phyloP scores from a whole-genome alignment of 2,329 filamentous ascomycete genomes.

The Geosmithia morbida region DNA sequence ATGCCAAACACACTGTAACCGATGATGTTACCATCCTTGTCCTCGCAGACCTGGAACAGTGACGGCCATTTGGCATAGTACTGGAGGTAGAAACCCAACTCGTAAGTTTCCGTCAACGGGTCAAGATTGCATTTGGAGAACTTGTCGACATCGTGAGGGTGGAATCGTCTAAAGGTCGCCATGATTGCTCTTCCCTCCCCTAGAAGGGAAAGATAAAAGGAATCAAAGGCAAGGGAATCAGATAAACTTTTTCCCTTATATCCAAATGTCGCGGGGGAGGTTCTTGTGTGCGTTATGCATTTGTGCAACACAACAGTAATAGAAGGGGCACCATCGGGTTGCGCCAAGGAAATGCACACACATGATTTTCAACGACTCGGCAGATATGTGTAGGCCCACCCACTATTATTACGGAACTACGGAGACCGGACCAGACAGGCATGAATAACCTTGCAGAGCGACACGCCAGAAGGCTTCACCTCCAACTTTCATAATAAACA shows the following conservation, averaged over 20 bases:
- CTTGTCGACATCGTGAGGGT: constrained; percentile 68
- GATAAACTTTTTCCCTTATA: not conserved
- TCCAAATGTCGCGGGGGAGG: not conserved
- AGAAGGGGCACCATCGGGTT: not conserved
- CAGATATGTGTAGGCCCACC: not conserved
- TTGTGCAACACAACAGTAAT: not conserved
- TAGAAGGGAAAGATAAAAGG: not conserved
- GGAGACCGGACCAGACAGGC: not conserved
- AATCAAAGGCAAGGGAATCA: not conserved
- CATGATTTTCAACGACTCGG: not conserved
- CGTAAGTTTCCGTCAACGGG: constrained; percentile 94
- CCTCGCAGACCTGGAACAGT: constrained; percentile 84
- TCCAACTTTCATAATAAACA: not conserved
- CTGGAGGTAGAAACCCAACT: constrained; percentile 86
- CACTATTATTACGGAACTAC: not conserved
- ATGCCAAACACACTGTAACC: constrained; percentile 61
- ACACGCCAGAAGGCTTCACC: not conserved
- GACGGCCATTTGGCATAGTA: constrained; percentile 95
- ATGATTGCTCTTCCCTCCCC: constrained; percentile 25
- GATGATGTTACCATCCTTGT: constrained; percentile 73
- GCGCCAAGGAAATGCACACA: not conserved
- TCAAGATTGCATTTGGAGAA: constrained; percentile 95
- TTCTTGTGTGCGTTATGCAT: not conserved
- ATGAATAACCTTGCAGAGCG: not conserved
- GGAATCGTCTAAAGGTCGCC: constrained; percentile 78